These are phyloP conservation scores for Termitomyces sp. DNA, from an alignment of 768 basidiomycete genomes.

Conservation along the genomic window DNA sequence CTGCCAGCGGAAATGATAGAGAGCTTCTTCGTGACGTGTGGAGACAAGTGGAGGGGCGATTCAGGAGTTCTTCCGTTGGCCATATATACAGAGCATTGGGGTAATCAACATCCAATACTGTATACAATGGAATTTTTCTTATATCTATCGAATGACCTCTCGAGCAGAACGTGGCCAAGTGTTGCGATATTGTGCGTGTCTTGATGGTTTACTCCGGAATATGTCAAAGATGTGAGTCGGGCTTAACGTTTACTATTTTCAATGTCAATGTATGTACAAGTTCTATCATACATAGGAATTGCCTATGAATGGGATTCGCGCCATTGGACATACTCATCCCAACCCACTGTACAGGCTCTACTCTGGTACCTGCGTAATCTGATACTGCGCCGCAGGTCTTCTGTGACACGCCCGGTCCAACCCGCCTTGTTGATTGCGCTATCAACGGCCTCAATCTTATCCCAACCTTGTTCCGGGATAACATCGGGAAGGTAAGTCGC, in stretches of 20 bases:
- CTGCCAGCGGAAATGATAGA: constrained; percentile 47
- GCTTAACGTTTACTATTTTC: not conserved
- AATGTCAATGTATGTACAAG: not conserved
- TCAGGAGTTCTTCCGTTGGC: constrained; percentile 38
- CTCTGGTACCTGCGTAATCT: constrained; percentile 82
- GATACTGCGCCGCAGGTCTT: constrained; percentile 72
- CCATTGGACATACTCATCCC: constrained; percentile 79
- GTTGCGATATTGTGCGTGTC: not conserved
- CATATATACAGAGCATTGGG: not conserved
- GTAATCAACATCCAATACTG: constrained; percentile 3
- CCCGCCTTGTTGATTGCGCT: constrained; percentile 93
- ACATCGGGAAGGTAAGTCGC: constrained; percentile 95
- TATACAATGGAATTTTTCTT: not conserved
- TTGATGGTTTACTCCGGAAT: too few relatives aligned
- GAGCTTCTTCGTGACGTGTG: constrained; percentile 50
- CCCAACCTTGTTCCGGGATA: constrained; percentile 91
- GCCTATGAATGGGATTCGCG: constrained; percentile 29
- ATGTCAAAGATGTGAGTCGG: too few relatives aligned
- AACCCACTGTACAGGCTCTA: constrained; percentile 56
- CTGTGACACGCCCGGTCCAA: constrained; percentile 76
- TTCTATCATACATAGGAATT: constrained; percentile 3
- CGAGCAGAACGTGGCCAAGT: not conserved
- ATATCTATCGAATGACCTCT: not conserved
- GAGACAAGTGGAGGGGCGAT: constrained; percentile 49
- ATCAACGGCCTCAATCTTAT: constrained; percentile 82